phyloP scores from a whole-genome alignment of 768 basidiomycete species.

The Tremella mesenterica region DNA sequence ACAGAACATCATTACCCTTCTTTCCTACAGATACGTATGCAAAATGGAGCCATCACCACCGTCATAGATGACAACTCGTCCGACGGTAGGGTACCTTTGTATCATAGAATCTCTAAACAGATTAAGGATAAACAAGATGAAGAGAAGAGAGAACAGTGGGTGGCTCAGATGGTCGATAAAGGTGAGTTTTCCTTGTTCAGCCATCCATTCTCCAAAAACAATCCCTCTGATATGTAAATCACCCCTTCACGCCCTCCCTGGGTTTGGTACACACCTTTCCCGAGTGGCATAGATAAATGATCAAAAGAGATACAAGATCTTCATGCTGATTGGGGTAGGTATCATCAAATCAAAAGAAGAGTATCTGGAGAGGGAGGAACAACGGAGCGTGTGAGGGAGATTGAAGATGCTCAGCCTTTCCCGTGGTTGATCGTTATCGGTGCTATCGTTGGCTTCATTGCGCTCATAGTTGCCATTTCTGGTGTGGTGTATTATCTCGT shows the following conservation, averaged over 20 bases:
- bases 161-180: conserved; percentile 47
- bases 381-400: conserved; percentile 12
- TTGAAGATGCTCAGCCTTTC: conserved; percentile 5
- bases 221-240: background rate
- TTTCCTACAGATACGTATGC: conserved; percentile 53
- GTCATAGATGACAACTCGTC: conserved; percentile 30
- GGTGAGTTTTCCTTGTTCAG: conserved; percentile 9
- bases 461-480: conserved; percentile 22
- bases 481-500: conserved; percentile 19
- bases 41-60: conserved; percentile 10
- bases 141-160: conserved; percentile 38
- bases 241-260: too few species aligned
- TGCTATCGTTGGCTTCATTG: conserved; percentile 24
- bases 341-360: conserved; percentile 31
- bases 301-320: too few species aligned
- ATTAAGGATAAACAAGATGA: conserved; percentile 21
- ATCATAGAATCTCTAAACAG: conserved; percentile 29
- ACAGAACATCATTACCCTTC: conserved; percentile 87
- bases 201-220: background rate
- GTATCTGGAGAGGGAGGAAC: conserved; percentile 14
- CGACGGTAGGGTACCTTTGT: conserved; percentile 45
- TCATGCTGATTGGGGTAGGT: conserved; percentile 9
- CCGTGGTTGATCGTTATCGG: conserved; percentile 18
- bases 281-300: too few species aligned
- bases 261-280: too few species aligned